Conservation (phyloP, 257 asterid genomes). For the Knoxia roxburghii region DNA sequence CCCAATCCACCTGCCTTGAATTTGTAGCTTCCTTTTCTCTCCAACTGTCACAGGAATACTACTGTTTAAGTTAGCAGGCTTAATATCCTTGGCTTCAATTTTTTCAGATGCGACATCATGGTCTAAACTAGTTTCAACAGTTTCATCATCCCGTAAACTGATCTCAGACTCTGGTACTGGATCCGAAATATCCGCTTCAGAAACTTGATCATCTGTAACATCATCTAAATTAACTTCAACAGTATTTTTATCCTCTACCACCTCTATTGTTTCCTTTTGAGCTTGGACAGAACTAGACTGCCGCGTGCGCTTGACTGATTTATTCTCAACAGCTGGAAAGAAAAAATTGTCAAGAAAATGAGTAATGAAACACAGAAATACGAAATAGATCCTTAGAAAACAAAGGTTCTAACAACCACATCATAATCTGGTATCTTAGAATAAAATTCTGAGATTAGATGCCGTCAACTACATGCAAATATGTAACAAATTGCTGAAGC, state of each 20-base stretch:
- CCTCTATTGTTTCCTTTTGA: conserved; percentile 28
- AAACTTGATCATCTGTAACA: conserved; percentile 13
- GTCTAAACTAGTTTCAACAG: conserved; percentile 34
- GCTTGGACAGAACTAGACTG: conserved; percentile 33
- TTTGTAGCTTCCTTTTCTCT: conserved; percentile 73
- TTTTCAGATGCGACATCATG: conserved; percentile 27
- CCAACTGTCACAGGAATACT: conserved; percentile 31
- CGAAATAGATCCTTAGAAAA: neutral
- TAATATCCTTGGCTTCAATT: conserved; percentile 33
- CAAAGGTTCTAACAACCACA: neutral
- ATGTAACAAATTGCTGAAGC: conserved; percentile 1
- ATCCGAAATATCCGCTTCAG: conserved; percentile 28
- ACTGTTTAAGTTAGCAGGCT: conserved; percentile 31
- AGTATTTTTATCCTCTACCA: conserved; percentile 35
- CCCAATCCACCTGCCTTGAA: conserved; percentile 90
- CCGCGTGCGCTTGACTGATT: conserved; percentile 31
- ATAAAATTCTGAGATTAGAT: neutral
- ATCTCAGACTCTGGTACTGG: conserved; percentile 36
- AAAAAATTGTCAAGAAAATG: conserved; percentile 9
- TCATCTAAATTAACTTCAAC: conserved; percentile 12
- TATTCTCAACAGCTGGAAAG: conserved; percentile 48
- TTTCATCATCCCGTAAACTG: conserved; percentile 30
- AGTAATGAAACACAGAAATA: conserved; percentile 1
- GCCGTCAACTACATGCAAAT: neutral
- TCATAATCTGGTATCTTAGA: neutral